Percentiles rank a stretch among this genome's conserved stretches.
These are phyloP conservation scores for Parastagonospora nodorum DNA, from an alignment of 2,329 filamentous ascomycete genomes.

Conservation along the genomic window DNA sequence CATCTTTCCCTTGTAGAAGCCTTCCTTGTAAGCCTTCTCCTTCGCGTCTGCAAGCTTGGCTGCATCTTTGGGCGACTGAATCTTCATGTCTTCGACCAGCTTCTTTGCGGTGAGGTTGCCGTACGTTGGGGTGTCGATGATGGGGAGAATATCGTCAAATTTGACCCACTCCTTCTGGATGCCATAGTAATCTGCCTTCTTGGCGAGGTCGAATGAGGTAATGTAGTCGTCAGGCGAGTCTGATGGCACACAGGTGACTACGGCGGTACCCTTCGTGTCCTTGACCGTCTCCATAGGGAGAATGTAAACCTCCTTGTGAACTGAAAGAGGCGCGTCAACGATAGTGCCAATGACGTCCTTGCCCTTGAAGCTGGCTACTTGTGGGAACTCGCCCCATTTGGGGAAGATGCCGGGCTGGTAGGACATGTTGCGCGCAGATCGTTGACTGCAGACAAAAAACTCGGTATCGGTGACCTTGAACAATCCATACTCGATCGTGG, in stretches of 20 bases:
- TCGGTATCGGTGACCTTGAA: constrained; percentile 72
- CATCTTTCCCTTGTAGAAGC: constrained; percentile 94
- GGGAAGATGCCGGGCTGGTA: constrained; percentile 83
- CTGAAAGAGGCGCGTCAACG: constrained; percentile 84
- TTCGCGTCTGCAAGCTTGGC: constrained; percentile 93
- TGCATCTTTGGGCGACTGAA: constrained; percentile 92
- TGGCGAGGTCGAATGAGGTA: constrained; percentile 82
- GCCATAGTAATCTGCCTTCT: constrained; percentile 92
- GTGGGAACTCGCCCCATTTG: constrained; percentile 73
- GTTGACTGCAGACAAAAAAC: constrained; percentile 82
- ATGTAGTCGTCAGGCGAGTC: constrained; percentile 96
- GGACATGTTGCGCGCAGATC: constrained; percentile 91
- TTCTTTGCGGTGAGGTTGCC: constrained; percentile 82
- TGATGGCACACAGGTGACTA: constrained; percentile 93
- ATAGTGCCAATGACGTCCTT: constrained; percentile 85
- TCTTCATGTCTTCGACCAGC: constrained; percentile 91
- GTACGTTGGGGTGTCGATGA: constrained; percentile 77
- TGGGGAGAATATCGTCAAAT: constrained; percentile 77
- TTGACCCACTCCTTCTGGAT: constrained; percentile 98
- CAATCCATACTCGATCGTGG: constrained; percentile 85
- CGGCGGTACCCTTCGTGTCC: constrained; percentile 91
- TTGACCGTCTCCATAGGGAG: constrained; percentile 95
- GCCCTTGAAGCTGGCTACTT: constrained; percentile 76
- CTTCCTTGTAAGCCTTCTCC: constrained; percentile 95
- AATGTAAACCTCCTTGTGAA: constrained; percentile 80